Percentiles rank a stretch among this genome's conserved stretches.
Evolutionary conservation across 176 grass and related monocot genomes (phyloP).

Genomic region (Metroxylon sagu): DNA sequence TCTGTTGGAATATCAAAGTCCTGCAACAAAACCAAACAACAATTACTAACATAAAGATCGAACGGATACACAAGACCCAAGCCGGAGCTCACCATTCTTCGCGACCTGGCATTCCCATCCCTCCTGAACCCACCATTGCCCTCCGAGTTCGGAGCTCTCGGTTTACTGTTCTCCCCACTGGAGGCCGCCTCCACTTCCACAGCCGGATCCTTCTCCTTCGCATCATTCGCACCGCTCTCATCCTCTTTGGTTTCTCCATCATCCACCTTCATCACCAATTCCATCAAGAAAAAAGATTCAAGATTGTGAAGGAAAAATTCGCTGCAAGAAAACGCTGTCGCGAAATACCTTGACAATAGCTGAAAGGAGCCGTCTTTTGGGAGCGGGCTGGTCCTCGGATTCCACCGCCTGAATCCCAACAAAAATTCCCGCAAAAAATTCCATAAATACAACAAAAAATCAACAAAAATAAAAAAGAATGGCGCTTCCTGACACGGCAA

Average conservation of each 20-base stretch:
- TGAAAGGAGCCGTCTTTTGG: slow-evolving; percentile 65
- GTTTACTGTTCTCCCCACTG: slow-evolving; percentile 33
- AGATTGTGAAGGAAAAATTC: background rate
- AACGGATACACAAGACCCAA: background rate
- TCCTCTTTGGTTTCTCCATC: slow-evolving; percentile 39
- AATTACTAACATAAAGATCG: slow-evolving; percentile 5
- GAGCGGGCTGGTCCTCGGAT: slow-evolving; percentile 43
- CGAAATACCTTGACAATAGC: slow-evolving; percentile 66
- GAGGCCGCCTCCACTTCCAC: slow-evolving; percentile 5
- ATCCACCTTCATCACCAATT: slow-evolving; percentile 39
- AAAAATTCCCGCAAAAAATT: background rate
- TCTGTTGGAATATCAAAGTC: slow-evolving; percentile 75
- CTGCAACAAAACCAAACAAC: slow-evolving; percentile 23
- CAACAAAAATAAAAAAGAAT: background rate
- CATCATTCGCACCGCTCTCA: slow-evolving; percentile 21
- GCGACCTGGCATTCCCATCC: slow-evolving; percentile 39
- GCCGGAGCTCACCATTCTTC: slow-evolving; percentile 37
- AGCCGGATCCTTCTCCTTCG: slow-evolving; percentile 1
- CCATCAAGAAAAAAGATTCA: background rate
- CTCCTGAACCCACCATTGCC: slow-evolving; percentile 50
- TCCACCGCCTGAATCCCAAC: slow-evolving; percentile 39
- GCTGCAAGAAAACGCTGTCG: background rate
- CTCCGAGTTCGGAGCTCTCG: slow-evolving; percentile 9
- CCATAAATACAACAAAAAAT: background rate
- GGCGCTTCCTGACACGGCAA: background rate